Evolutionary conservation across 768 basidiomycete species (phyloP).

Genomic region (Xerocomellus amylosporus): DNA sequence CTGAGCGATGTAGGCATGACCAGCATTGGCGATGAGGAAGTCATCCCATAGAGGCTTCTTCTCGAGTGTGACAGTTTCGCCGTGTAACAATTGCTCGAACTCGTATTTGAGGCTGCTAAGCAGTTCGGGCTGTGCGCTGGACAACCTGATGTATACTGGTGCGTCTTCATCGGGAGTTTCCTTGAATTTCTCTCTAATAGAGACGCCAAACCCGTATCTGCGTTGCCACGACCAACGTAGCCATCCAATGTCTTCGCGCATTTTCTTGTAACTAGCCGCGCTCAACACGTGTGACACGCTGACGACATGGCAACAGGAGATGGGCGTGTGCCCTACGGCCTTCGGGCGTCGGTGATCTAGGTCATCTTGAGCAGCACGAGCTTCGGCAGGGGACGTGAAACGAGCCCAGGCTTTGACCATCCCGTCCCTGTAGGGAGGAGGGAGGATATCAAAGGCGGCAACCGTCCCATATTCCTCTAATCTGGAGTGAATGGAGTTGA

Average conservation of each 20-base stretch:
- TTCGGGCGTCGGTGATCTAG: conserved; percentile 47
- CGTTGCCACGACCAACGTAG: conserved; percentile 40
- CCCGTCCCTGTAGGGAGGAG: conserved; percentile 51
- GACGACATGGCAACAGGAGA: conserved; percentile 54
- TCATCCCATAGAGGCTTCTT: conserved; percentile 62
- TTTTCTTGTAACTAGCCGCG: conserved; percentile 35
- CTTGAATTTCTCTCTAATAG: conserved; percentile 24
- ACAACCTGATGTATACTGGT: conserved; percentile 44
- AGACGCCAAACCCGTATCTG: conserved; percentile 30
- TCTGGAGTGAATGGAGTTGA: conserved; percentile 35
- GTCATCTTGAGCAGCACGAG: conserved; percentile 46
- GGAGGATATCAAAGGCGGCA: conserved; percentile 42
- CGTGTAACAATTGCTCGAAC: conserved; percentile 59
- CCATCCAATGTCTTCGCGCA: conserved; percentile 44
- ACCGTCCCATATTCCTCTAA: conserved; percentile 41
- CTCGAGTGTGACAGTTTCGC: conserved; percentile 53
- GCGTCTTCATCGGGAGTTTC: conserved; percentile 4
- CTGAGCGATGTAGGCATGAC: conserved; percentile 42
- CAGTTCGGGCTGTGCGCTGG: conserved; percentile 46
- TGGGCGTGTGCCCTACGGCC: conserved; percentile 43
- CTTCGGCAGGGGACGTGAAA: conserved; percentile 51
- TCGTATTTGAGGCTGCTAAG: conserved; percentile 56
- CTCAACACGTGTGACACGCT: conserved; percentile 48
- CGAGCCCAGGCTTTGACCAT: conserved; percentile 53
- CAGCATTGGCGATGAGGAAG: conserved; percentile 49